Base-by-base conservation (phyloP, 371 early-diverging fungal species). In the Chytridiales sp. region DNA sequence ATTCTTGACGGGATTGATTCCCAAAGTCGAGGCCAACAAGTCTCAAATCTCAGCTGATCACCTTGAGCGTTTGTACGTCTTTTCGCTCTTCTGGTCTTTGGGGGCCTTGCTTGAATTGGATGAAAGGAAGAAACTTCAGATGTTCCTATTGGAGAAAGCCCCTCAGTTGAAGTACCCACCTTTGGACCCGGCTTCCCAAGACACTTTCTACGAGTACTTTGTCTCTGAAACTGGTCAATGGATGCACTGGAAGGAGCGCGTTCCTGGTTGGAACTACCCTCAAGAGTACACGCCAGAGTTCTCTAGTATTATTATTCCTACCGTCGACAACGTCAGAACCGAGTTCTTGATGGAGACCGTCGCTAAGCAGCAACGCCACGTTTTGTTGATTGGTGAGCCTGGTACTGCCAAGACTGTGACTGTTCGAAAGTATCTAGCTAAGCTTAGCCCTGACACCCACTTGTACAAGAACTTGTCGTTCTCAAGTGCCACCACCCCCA, bases 371-470 rank as follows among this genome's bases (percentile, higher is more conserved):
- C 54, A 64, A 29, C 76, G 74, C 44, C 62, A 76, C 5, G 83
- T 82, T 19, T 70, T 84, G 35, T 68, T 84, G n/a, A 84, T 83
- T 60, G 84, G 84, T 29, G 84, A 84, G 56, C 82, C 83, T 0
- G 84, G 84, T 42, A 84, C 83, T 0, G 84, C 84, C 39, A 84
- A 84, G 51, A 84, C 84, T 6, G 83, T 84, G 4, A 84, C 84
- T 19, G 65, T 82, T 22, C 59, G 66, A 36, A 81, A 80, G 62
- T 84, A 69, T 51, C 65, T 83, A 8, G 77, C 70, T 27, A 83
- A 80, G 59, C 67, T 81, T 22, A 75, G 74, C 34, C 68, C 80
- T 21, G 83, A 84, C 22, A 75, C 77, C 1, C 80, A 81, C 51
- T 55, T 83, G 41, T 72, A 62, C 55, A 84, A 84, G 69, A 77